These are phyloP conservation scores for Suillus discolor DNA, from an alignment of 768 basidiomycete genomes.

Conservation along the genomic window DNA sequence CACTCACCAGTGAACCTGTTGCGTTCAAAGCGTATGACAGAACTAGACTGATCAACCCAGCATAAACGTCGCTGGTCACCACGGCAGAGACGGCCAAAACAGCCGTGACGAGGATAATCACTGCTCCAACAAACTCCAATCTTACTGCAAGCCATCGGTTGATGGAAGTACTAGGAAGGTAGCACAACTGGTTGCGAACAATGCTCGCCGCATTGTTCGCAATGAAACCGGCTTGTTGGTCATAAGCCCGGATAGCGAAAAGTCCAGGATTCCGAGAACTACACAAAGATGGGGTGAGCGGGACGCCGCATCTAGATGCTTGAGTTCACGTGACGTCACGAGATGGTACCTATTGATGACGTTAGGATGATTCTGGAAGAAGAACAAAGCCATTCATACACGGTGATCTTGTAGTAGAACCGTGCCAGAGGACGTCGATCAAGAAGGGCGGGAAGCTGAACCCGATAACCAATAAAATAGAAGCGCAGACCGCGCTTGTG, in stretches of 20 bases:
- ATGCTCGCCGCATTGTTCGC: slow-evolving; percentile 71
- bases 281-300: slow-evolving; percentile 90
- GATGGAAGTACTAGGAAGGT: slow-evolving; percentile 68
- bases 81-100: slow-evolving; percentile 67
- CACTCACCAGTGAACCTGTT: slow-evolving; percentile 74
- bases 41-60: slow-evolving; percentile 85
- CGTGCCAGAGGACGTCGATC: slow-evolving; percentile 75
- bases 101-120: slow-evolving; percentile 77
- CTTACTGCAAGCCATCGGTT: slow-evolving; percentile 87
- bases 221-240: slow-evolving; percentile 68
- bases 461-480: slow-evolving; percentile 74
- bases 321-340: slow-evolving; percentile 82
- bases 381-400: slow-evolving; percentile 42
- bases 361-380: background rate
- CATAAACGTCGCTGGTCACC: slow-evolving; percentile 78
- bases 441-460: slow-evolving; percentile 83
- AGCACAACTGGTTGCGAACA: slow-evolving; percentile 85
- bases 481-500: slow-evolving; percentile 60
- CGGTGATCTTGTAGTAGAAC: slow-evolving; percentile 82
- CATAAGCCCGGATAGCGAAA: slow-evolving; percentile 82
- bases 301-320: slow-evolving; percentile 86
- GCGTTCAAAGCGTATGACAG: slow-evolving; percentile 84
- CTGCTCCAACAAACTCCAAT: slow-evolving; percentile 80
- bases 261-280: slow-evolving; percentile 84
- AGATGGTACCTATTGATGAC: slow-evolving; percentile 70